phyloP scores from a whole-genome alignment of 495 filamentous ascomycete species.

The Aspergillus funiculosus region DNA sequence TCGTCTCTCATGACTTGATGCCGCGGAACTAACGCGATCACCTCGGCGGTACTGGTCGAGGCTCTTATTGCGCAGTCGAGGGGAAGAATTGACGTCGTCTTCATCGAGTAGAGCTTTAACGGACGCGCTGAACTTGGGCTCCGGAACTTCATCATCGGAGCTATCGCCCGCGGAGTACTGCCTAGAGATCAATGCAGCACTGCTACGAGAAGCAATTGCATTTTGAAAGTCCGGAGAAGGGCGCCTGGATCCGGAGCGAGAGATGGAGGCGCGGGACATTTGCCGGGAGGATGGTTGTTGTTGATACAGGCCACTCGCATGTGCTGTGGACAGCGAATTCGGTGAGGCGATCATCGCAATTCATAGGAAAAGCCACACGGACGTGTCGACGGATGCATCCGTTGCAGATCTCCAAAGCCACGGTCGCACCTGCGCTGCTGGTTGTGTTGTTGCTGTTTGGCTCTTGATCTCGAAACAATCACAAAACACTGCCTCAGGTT shows the following conservation, averaged over 20 bases:
- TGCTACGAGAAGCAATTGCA: constrained; percentile 16
- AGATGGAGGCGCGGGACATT: constrained; percentile 39
- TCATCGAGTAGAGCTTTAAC: constrained; percentile 71
- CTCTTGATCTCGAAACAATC: constrained; percentile 10
- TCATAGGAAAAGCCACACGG: constrained; percentile 16
- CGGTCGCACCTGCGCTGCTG: constrained; percentile 10
- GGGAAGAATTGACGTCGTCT: constrained; percentile 51
- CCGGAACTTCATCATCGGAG: constrained; percentile 67
- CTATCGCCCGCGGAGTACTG: constrained; percentile 55
- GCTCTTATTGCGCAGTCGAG: constrained; percentile 40
- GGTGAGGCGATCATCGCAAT: constrained; percentile 35
- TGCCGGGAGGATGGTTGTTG: constrained; percentile 33
- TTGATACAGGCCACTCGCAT: constrained; percentile 33
- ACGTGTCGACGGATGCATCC: constrained; percentile 18
- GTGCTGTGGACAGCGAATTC: constrained; percentile 34
- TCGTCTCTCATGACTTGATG: constrained; percentile 32
- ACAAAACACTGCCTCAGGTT: background rate
- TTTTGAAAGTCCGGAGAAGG: constrained; percentile 33
- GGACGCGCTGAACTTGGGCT: constrained; percentile 73
- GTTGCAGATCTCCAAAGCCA: constrained; percentile 11
- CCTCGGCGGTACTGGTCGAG: constrained; percentile 28
- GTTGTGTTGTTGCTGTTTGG: constrained; percentile 15
- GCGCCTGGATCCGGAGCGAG: constrained; percentile 39
- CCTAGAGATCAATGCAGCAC: constrained; percentile 20
- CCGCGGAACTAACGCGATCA: constrained; percentile 18